A percentile compares a stretch with the other conserved stretches of the same genome.
These are phyloP conservation scores for Boletellus ananiceps DNA, from an alignment of 768 basidiomycete species.

Conservation along the genomic window DNA sequence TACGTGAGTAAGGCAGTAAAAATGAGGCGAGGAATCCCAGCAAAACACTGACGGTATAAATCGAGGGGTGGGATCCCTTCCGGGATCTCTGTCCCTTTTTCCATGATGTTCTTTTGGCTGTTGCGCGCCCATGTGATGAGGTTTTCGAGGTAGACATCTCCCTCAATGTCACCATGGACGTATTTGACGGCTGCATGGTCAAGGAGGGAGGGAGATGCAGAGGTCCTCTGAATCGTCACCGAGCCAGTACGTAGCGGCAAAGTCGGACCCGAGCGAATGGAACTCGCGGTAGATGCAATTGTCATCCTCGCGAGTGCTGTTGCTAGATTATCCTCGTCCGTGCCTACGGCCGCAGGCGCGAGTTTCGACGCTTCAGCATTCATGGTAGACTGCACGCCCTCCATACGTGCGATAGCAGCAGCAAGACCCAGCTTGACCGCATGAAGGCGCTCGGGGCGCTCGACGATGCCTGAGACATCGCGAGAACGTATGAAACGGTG, in stretches of 20 bases:
- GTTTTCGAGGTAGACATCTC: slow-evolving; percentile 62
- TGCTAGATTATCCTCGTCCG: slow-evolving; percentile 45
- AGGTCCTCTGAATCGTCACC: slow-evolving; percentile 49
- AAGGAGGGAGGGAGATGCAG: slow-evolving; percentile 51
- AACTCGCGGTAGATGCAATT: slow-evolving; percentile 22
- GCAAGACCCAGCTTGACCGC: slow-evolving; percentile 82
- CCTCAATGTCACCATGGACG: slow-evolving; percentile 65
- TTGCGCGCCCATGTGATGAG: slow-evolving; percentile 55
- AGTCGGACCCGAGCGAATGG: background rate
- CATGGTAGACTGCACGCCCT: slow-evolving; percentile 28
- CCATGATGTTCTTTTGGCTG: slow-evolving; percentile 56
- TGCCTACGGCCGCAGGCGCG: slow-evolving; percentile 8
- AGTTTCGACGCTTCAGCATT: background rate
- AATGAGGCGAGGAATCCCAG: background rate
- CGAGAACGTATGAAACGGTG: slow-evolving; percentile 77
- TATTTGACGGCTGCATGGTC: slow-evolving; percentile 65
- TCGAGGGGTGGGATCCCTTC: slow-evolving; percentile 68
- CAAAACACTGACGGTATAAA: slow-evolving; percentile 60
- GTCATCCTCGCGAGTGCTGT: slow-evolving; percentile 44
- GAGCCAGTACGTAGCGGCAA: slow-evolving; percentile 23
- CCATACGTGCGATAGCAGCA: slow-evolving; percentile 71
- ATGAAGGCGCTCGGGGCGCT: slow-evolving; percentile 83
- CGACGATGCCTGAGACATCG: slow-evolving; percentile 75
- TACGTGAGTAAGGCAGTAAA: background rate
- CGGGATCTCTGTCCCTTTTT: slow-evolving; percentile 74